Evolutionary conservation across 140 eudicot species (phyloP).

Genomic region (Oenanthe javanica): DNA sequence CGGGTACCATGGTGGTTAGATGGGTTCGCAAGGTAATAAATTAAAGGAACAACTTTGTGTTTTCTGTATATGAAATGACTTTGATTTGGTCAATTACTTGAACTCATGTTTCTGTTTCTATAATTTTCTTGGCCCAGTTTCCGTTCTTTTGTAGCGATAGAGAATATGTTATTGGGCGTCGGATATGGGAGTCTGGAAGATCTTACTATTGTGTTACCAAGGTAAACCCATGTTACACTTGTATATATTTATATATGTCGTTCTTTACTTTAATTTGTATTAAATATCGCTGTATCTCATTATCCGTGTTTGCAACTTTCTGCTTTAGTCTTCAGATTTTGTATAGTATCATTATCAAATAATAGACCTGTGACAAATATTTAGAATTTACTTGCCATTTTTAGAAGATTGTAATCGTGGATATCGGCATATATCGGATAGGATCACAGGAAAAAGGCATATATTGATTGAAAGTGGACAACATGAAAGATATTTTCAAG

Average conservation of each 20-base stretch:
- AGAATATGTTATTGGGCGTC: conserved; percentile 80
- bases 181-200: conserved; percentile 82
- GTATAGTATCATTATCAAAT: not conserved
- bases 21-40: conserved; percentile 92
- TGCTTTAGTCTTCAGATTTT: not conserved
- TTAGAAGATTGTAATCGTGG: not conserved
- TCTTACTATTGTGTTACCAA: conserved; percentile 80
- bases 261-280: not conserved
- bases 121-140: conserved; percentile 11
- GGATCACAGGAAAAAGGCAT: too few relatives aligned
- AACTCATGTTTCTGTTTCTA: not conserved
- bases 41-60: not conserved
- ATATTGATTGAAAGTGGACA: not conserved
- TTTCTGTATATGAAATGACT: not conserved
- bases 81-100: conserved; percentile 9
- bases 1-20: conserved; percentile 87
- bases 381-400: not conserved
- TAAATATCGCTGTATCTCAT: too few relatives aligned
- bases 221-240: conserved; percentile 29
- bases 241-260: too few relatives aligned
- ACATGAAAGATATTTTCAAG: not conserved
- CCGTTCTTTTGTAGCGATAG: conserved; percentile 78
- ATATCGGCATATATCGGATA: not conserved
- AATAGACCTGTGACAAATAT: not conserved
- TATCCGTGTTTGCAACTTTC: too few relatives aligned